Conservation (phyloP, 1,284 basidiomycete genomes). For the Butyriboletus appendiculatus region DNA sequence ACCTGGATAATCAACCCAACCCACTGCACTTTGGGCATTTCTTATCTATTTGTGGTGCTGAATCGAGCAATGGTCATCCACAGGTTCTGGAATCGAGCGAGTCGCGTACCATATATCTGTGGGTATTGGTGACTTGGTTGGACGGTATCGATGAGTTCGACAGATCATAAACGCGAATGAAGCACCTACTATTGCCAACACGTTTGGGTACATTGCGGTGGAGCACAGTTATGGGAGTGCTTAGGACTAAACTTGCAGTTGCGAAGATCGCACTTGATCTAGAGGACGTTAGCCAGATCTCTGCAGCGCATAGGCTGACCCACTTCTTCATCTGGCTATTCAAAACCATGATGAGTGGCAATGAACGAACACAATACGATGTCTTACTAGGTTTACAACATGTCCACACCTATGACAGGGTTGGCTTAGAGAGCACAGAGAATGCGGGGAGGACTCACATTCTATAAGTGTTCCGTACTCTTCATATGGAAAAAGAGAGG, state of each 20-base stretch:
- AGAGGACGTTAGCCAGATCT: conserved; percentile 12
- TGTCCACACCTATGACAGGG: conserved; percentile 54
- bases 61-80: conserved; percentile 43
- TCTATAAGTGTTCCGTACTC: conserved; percentile 54
- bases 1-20: conserved; percentile 14
- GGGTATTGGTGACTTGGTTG: conserved; percentile 59
- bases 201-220: conserved; percentile 51
- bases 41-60: conserved; percentile 37
- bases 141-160: conserved; percentile 12
- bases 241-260: conserved; percentile 66
- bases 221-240: conserved; percentile 52
- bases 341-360: conserved; percentile 9
- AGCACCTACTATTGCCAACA: conserved; percentile 74
- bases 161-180: background rate
- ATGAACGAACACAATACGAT: conserved; percentile 4
- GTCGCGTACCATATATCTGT: conserved; percentile 57
- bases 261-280: conserved; percentile 64
- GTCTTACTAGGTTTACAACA: conserved; percentile 51
- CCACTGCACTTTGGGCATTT: conserved; percentile 32
- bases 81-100: conserved; percentile 46
- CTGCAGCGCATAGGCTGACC: conserved; percentile 9
- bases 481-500: conserved; percentile 21
- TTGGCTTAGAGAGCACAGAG: conserved; percentile 8
- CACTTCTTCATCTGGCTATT: conserved; percentile 66
- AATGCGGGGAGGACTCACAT: conserved; percentile 34